Percentiles rank a stretch among this genome's conserved stretches.
Evolutionary conservation across 106 monocot species (phyloP).

Genomic region (Dendrobium huoshanense): DNA sequence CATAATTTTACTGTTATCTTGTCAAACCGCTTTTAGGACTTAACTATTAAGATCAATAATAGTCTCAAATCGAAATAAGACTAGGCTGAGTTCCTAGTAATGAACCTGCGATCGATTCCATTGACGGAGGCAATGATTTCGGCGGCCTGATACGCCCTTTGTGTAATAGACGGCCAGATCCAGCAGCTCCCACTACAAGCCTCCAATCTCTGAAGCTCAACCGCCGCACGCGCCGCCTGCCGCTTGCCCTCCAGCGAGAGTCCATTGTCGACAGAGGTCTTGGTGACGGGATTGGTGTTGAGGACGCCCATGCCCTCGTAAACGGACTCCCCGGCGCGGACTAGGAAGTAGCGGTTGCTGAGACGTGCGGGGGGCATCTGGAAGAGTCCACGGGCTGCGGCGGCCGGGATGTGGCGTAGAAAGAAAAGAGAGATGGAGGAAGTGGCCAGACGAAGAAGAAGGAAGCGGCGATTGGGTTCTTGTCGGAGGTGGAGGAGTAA

Average conservation of each 20-base stretch:
- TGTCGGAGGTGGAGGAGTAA: background rate
- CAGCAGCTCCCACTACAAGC: slow-evolving; percentile 89
- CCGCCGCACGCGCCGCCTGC: slow-evolving; percentile 52
- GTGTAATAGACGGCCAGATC: slow-evolving; percentile 96
- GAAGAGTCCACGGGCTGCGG: slow-evolving; percentile 38
- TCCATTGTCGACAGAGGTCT: slow-evolving; percentile 81
- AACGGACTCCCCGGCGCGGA: too few species aligned
- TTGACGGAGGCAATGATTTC: slow-evolving; percentile 88
- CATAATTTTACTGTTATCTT: too few species aligned
- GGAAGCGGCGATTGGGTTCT: background rate
- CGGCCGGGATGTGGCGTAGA: slow-evolving; percentile 3
- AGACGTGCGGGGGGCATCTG: too few species aligned
- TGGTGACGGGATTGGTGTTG: too few species aligned
- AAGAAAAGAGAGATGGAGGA: slow-evolving; percentile 6
- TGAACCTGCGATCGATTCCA: slow-evolving; percentile 58
- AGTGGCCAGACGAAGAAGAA: slow-evolving; percentile 10
- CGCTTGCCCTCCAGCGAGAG: slow-evolving; percentile 51
- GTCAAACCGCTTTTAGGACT: too few species aligned
- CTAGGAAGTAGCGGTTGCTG: too few species aligned
- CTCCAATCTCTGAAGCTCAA: slow-evolving; percentile 51
- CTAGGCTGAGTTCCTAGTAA: too few species aligned
- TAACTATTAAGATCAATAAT: too few species aligned
- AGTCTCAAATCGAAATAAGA: too few species aligned
- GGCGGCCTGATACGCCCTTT: slow-evolving; percentile 80
- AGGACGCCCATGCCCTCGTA: too few species aligned